Evolutionary conservation across 2,329 filamentous ascomycete genomes (phyloP), one percentile per base, ranked within the genome.

Genomic region (Alternaria conjuncta): DNA sequence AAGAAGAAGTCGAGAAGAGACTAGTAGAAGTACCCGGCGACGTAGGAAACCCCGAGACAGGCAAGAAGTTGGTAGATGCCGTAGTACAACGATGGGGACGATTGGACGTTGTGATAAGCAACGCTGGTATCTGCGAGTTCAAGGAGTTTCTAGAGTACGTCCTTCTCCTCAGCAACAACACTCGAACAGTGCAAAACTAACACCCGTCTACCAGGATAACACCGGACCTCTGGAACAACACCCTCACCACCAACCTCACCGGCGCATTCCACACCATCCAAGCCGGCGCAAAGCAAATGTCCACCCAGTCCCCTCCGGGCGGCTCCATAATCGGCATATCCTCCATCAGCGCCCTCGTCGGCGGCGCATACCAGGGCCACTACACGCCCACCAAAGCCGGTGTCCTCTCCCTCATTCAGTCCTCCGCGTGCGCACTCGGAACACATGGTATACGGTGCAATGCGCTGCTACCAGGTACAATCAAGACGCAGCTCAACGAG

Each of bases 201-300:
- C 41, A 44, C n/a, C 18, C 15, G n/a, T 28, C 23, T 15, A 3
- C 61, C 1, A 88, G 87, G 20, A 86, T 97, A 46, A 84, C 88
- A 10, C 86, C 89, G 1, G 86, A 90, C 60, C 88, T 96, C 58
- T 91, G 94, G 74, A 82, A 87, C 65, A 84, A 85, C 58, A 96
- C 93, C 3, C 84, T 96, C 44, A 84, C 87, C 41, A 95, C 92
- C 54, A 97, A 97, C 81, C 88, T 97, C 69, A 89, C 90, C 70
- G 94, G 94, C 47, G 92, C 93, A n/a, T 97, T 96, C 83, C 94
- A 94, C 82, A 86, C 92, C 36, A 90, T 92, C 21, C 94, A 97
- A 83, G 92, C 93, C 0, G 94, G 93, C 2, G 93, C 92, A 2
- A 87, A 90, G 3, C 92, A 96, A 78, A 96, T 97, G 91, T 89